These are phyloP conservation scores for Pichia gijzeniarum DNA, from an alignment of 805 yeast species.

Conservation along the genomic window DNA sequence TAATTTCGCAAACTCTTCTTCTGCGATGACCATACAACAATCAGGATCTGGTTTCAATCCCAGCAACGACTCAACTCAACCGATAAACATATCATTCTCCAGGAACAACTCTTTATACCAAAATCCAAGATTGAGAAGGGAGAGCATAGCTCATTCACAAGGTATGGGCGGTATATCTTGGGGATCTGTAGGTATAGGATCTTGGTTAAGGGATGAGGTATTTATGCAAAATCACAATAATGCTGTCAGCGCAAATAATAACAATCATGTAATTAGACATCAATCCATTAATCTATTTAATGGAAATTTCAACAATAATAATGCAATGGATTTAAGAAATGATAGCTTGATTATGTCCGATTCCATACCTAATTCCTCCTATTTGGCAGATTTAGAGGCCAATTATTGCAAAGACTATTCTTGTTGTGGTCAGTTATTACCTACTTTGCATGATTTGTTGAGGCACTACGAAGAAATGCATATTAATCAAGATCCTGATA, in stretches of 20 bases:
- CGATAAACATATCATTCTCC: constrained; percentile 34
- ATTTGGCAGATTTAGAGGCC: constrained; percentile 88
- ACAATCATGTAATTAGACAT: constrained; percentile 11
- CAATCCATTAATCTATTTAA: constrained; percentile 15
- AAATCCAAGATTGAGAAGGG: constrained; percentile 64
- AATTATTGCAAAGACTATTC: constrained; percentile 95
- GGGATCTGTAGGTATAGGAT: constrained; percentile 93
- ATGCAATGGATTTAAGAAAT: constrained; percentile 23
- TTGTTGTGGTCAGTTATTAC: constrained; percentile 90
- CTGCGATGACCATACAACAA: constrained; percentile 31
- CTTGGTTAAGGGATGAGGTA: constrained; percentile 94
- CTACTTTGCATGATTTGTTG: constrained; percentile 87
- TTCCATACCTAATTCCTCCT: constrained; percentile 63
- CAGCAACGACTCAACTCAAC: constrained; percentile 26
- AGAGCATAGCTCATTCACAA: constrained; percentile 89
- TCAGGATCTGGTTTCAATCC: not conserved
- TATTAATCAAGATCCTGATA: constrained; percentile 50
- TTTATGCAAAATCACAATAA: constrained; percentile 37
- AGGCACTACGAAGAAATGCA: constrained; percentile 97
- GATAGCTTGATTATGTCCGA: constrained; percentile 33
- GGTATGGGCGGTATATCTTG: constrained; percentile 98
- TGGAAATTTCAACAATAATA: constrained; percentile 15
- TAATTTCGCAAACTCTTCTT: constrained; percentile 7
- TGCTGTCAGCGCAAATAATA: constrained; percentile 15
- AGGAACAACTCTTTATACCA: constrained; percentile 34